phyloP scores from a whole-genome alignment of 306 rosid species.

The Gillenia trifoliata region DNA sequence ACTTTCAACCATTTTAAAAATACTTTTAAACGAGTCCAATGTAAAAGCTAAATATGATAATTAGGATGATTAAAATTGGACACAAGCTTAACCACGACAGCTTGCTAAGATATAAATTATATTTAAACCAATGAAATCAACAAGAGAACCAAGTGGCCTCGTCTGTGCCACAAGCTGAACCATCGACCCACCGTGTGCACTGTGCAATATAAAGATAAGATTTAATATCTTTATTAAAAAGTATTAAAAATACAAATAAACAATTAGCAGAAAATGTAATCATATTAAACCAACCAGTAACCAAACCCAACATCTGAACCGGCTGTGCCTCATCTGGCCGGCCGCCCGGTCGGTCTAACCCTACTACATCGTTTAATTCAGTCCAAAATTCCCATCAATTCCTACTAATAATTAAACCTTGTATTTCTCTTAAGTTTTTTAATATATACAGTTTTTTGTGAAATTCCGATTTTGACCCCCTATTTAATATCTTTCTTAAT shows the following conservation, averaged over 20 bases:
- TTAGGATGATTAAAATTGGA: too few relatives aligned
- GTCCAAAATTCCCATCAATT: constrained; percentile 4
- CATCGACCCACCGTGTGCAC: background rate
- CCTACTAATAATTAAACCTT: background rate
- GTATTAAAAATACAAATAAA: background rate
- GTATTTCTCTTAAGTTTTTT: background rate
- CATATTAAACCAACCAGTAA: background rate
- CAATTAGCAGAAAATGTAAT: background rate
- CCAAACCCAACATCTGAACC: constrained; percentile 17
- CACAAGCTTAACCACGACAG: too few relatives aligned
- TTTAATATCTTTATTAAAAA: background rate
- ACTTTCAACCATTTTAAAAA: too few relatives aligned
- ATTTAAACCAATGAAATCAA: background rate
- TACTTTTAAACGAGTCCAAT: too few relatives aligned
- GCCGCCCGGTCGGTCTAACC: background rate
- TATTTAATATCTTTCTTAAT: background rate
- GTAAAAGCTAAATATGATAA: too few relatives aligned
- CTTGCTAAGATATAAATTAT: background rate
- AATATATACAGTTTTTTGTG: background rate
- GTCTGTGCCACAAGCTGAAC: background rate
- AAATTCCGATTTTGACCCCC: background rate
- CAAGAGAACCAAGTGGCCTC: background rate
- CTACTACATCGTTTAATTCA: background rate
- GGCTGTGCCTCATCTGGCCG: constrained; percentile 10
- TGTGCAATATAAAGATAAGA: constrained; percentile 2